Evolutionary conservation across 768 basidiomycete genomes (phyloP), one percentile per base, ranked within the genome.

Genomic region (Lactifluus pinguis): DNA sequence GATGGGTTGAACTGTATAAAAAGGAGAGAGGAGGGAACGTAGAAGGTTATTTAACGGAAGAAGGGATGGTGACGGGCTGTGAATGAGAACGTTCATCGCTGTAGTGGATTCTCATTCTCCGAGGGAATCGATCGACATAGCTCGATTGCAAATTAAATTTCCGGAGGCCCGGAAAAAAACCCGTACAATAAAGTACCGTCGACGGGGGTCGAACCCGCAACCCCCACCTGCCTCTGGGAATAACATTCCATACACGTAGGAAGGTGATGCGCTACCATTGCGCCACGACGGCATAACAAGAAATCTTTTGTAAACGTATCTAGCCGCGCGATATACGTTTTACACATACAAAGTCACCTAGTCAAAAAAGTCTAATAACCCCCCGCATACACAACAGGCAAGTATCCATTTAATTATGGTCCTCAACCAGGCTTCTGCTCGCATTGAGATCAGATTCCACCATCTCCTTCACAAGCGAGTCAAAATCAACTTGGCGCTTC

Each of bases 381-480:
- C 10, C 15, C 49, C 10, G 14, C 32, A 13, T 30, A 3, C 15
- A 15, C 34, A n/a, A 47, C 32, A 60, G 2, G 30, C 29, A 47
- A 25, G 45, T 6, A 32, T 49, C 34, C 7, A 41, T 30, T 50
- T 72, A 93, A 74, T 93, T 93, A 70, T 91, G 90, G 71, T 93
- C 86, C 72, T 92, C 91, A 29, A 92, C 76, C 65, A 90, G 80
- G 69, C 81, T 86, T 64, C 77, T 79, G 53, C 85, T 81, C 51
- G 88, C 85, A 70, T 83, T 79, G 68, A 94, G 73, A 70, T 95
- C 92, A 10, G 86, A 82, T 36, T 80, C 78, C 29, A 97, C 92
- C 95, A 98, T 97, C 80, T 98, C 92, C 67, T 81, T 80, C 45
- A 98, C 90, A 62, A 98, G 83, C 39, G 80, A 74, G 64, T 92